These are phyloP conservation scores for Zymoseptoria ardabiliae DNA, from an alignment of 2,329 filamentous ascomycete genomes.

Conservation along the genomic window DNA sequence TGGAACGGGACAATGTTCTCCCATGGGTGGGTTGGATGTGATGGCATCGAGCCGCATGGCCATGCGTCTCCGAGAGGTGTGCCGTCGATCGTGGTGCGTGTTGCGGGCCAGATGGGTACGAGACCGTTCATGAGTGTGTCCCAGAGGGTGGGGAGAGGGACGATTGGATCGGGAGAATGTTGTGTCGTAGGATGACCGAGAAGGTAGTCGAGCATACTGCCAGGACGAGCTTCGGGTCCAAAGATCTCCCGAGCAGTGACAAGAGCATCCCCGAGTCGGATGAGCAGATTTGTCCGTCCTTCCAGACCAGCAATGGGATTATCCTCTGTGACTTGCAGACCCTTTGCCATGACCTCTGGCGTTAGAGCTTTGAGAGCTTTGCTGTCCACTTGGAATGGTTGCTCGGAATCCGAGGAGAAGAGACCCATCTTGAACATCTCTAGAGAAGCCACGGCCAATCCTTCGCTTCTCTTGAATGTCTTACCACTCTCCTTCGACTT, in stretches of 20 bases:
- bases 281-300: constrained; percentile 72
- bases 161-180: constrained; percentile 78
- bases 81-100: constrained; percentile 79
- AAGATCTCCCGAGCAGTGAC: constrained; percentile 70
- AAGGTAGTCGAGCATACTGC: constrained; percentile 95
- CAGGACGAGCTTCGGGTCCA: constrained; percentile 73
- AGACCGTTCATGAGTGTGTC: constrained; percentile 81
- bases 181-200: constrained; percentile 84
- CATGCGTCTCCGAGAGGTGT: constrained; percentile 87
- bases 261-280: constrained; percentile 67
- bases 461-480: constrained; percentile 77
- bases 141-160: constrained; percentile 84
- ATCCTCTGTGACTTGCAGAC: constrained; percentile 72
- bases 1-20: constrained; percentile 85
- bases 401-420: constrained; percentile 74
- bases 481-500: constrained; percentile 83
- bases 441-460: constrained; percentile 66
- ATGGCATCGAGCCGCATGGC: constrained; percentile 81
- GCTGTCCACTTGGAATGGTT: constrained; percentile 86
- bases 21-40: constrained; percentile 61
- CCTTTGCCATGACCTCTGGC: constrained; percentile 65
- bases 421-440: constrained; percentile 93
- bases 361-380: constrained; percentile 69
- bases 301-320: constrained; percentile 82
- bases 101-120: constrained; percentile 78